A percentile compares a stretch with the other conserved stretches of the same genome.
Evolutionary conservation across 2,329 filamentous ascomycete species (phyloP).

Genomic region (Exophiala sideris): DNA sequence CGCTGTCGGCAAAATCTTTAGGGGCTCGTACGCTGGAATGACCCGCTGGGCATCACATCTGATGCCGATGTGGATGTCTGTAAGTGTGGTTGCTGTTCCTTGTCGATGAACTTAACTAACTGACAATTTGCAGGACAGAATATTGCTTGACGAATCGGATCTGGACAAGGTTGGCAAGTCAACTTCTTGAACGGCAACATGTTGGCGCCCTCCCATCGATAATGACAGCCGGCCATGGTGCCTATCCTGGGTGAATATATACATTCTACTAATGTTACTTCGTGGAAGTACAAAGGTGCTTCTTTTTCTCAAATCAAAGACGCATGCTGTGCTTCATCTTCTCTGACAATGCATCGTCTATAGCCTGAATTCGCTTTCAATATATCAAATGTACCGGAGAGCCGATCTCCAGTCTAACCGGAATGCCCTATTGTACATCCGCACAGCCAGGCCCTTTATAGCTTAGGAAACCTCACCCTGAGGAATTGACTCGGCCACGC

Average conservation of each 20-base stretch:
- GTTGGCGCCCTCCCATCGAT: neutral
- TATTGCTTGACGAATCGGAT: neutral
- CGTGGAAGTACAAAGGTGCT: too few relatives aligned
- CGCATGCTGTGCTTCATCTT: too few relatives aligned
- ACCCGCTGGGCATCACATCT: conserved; percentile 1
- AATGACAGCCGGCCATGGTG: neutral
- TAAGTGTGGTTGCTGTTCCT: neutral
- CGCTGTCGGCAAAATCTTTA: conserved; percentile 24
- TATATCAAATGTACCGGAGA: too few relatives aligned
- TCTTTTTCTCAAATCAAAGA: too few relatives aligned
- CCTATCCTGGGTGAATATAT: too few relatives aligned
- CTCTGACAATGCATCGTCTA: too few relatives aligned
- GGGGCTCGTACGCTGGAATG: conserved; percentile 22
- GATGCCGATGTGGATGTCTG: neutral
- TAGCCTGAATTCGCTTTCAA: too few relatives aligned
- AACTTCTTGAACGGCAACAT: neutral
- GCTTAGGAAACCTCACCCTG: conserved; percentile 29
- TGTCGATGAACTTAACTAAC: neutral
- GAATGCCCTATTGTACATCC: too few relatives aligned
- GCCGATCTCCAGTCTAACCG: too few relatives aligned
- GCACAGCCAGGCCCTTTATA: too few relatives aligned
- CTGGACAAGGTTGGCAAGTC: neutral
- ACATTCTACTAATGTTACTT: too few relatives aligned
- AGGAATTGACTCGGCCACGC: conserved; percentile 49
- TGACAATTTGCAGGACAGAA: neutral